Evolutionary conservation across 2,329 filamentous ascomycete genomes (phyloP), one percentile per base, ranked within the genome.

Genomic region (Fusarium circinatum): DNA sequence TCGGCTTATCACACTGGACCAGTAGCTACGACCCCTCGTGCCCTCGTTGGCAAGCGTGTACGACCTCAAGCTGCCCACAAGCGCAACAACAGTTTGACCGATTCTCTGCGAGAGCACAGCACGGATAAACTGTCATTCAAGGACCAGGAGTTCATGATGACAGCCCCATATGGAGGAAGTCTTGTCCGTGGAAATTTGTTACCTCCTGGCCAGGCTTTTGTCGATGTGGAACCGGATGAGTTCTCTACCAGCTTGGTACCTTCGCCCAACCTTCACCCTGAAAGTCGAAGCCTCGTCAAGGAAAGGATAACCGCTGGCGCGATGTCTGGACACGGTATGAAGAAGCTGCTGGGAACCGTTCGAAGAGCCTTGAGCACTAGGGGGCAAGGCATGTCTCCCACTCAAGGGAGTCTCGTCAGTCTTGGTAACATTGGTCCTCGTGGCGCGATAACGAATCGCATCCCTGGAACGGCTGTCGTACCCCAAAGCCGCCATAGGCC

Each of bases 101-200:
- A 98, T 82, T 96, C 95, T 3, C 82, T 96, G 58, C 87, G 94
- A 75, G 93, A 96, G 82, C 91, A 84, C 83, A 89, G 81, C 28
- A 81, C 82, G 11, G 88, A 89, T 51, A 88, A 85, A 67, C 79
- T 86, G 8, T 79, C 86, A 5, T 85, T 86, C 71, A 89, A 88
- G 71, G 88, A 88, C 28, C 84, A 86, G 8, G 89, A 91, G 65
- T 83, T 91, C 22, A 82, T 91, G 20, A 86, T 92, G 71, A 87
- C 91, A 15, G 85, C 91, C 28, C 90, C 92, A 18, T 92, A 94
- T 77, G 91, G 92, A 8, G 94, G 95, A 15, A 96, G 93, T 73
- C 89, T 99, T 42, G 95, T 98, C 26, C 90, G 96, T 57, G 96
- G 96, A 20, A 94, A 95, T 66, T 80, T 98, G 11, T 89, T 97